Evolutionary conservation across 2,329 filamentous ascomycete species (phyloP), one percentile per base, ranked within the genome.

Genomic region (Herpotrichia juniperi): DNA sequence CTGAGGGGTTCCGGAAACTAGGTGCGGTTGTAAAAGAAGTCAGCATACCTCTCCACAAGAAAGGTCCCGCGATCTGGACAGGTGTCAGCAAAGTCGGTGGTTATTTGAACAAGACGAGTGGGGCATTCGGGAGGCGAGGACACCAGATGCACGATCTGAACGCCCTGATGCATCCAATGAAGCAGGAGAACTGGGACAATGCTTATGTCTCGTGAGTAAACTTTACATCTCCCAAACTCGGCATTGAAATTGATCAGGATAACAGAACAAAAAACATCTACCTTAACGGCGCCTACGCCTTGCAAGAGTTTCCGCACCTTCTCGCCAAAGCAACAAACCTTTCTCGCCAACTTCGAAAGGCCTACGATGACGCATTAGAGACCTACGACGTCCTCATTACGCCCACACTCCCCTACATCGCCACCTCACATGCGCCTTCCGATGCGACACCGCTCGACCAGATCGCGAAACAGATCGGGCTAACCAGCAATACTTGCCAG

Each of bases 401-500:
- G 64, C 80, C 80, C 0, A 82, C 79, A 0, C 74, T 81, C 0
- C 79, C 79, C 0, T 76, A 77, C 43, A 75, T 81, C 2, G 78
- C 78, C 2, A 77, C 78, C 0, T 73, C 69, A 12, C 77, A 82
- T 45, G 74, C 76, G 0, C 56, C 60, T 1, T 57, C 68, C 9
- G 73, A 73, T 53, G 74, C 70, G 1, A 72, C 73, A 1, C 77
- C 78, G 2, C 65, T 76, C 14, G 74, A 78, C 40, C 79, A 77
- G 16, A 80, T 83, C 42, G 73, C 75, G 46, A 78, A 79, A 10
- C 80, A 79, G 26, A 79, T 84, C 28, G 83, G 83, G 0, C 61
- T 83, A 51, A 83, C 80, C 0, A 76, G 74, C 14, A 86, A 86
- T 56, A 86, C 83, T 4, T 79, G 79, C 9, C 74, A 79, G 2